Evolutionary conservation across 306 rosid species (phyloP), one percentile per base, ranked within the genome.

Genomic region (Aeschynomene evenia): DNA sequence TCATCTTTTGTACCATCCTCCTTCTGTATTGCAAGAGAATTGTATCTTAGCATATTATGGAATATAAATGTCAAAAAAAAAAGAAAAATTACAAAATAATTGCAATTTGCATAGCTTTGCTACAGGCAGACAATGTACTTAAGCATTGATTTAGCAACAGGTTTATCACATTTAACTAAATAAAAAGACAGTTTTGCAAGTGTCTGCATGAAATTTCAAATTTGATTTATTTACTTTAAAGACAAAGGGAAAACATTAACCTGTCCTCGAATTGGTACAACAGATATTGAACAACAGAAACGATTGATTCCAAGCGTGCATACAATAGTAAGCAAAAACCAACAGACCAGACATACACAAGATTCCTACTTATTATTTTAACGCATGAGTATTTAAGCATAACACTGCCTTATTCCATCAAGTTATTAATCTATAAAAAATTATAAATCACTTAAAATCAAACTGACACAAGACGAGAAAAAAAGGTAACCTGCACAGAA

Each of bases 1-100:
- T 95, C 97, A 16, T 68, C 82, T 64, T 91, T 91, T 0, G 95
- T 22, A 24, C 95, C 92, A 58, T 95, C 96, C 34, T 95, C 96
- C 26, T 89, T 89, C 97, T 91, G 83, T 15, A 81, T n/a, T 33
- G 24, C 13, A 9, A 1, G 23, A 54, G 12, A 4, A 63, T 26
- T 26, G 20, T 4, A 12, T 4, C 15, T 52, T 23, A 62, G 2
- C 12, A 23, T 12, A 4, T n/a, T 45, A 45, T 7, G 14, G n/a
- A 37, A 16, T 11, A 43, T 0, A 29, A 10, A 24, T 37, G 14
- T 37, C 14, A 37, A 37, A 9, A 37, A 37, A 37, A 37, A 16
- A 12, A 33, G 0, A 1, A 21, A 48, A 55, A 8, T 7, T 24
- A 4, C 18, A 0, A 4, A 28, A 37, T 37, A 9, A 37, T 37